A percentile compares a stretch with the other conserved stretches of the same genome.
Evolutionary conservation across 2,329 filamentous ascomycete genomes (phyloP).

Genomic region (Amylocarpus encephaloides): DNA sequence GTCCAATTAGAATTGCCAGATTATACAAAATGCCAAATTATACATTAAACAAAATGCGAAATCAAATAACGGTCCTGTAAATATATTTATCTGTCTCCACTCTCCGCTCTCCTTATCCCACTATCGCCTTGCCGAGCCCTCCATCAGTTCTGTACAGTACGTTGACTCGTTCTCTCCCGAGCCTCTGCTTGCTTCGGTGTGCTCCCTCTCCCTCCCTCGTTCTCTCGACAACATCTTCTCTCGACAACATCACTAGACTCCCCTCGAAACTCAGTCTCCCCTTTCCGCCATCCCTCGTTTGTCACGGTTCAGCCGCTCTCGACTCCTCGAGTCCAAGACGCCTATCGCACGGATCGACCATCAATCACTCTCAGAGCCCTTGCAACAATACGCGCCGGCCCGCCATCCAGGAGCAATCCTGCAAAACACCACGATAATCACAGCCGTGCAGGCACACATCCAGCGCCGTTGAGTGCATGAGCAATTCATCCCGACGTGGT

Average conservation of each 20-base stretch:
- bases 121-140: too few relatives aligned
- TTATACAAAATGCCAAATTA: too few relatives aligned
- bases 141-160: too few relatives aligned
- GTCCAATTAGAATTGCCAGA: background rate
- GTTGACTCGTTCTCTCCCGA: too few relatives aligned
- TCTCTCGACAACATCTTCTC: too few relatives aligned
- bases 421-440: constrained; percentile 2
- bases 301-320: background rate
- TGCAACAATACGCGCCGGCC: constrained; percentile 2
- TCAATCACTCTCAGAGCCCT: constrained; percentile 2
- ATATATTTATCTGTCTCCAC: too few relatives aligned
- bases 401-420: background rate
- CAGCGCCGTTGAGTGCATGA: background rate
- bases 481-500: constrained; percentile 5
- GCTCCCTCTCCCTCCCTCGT: too few relatives aligned
- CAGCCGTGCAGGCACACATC: background rate
- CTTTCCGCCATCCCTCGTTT: background rate
- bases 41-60: too few relatives aligned
- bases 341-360: constrained; percentile 1
- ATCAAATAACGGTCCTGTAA: too few relatives aligned
- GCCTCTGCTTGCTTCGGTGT: too few relatives aligned
- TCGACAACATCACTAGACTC: too few relatives aligned
- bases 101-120: too few relatives aligned
- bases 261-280: background rate
- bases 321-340: background rate